A percentile compares a stretch with the other conserved stretches of the same genome.
Evolutionary conservation across 805 yeast genomes (phyloP).

Genomic region (Yarrowia bubula): DNA sequence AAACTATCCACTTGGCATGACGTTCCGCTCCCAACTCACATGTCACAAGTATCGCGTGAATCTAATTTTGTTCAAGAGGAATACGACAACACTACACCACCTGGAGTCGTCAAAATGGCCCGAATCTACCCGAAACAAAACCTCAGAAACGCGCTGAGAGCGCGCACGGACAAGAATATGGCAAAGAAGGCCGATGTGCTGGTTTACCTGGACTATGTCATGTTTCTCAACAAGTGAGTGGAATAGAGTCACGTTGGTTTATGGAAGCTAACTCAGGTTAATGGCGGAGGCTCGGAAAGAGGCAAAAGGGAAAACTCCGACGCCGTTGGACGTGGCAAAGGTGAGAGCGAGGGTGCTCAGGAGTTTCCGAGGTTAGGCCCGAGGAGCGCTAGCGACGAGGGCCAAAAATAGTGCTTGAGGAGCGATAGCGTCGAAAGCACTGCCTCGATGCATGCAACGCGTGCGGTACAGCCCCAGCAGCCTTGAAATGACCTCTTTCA

Average conservation of each 20-base stretch:
- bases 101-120: conserved; percentile 27
- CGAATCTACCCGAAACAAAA: conserved; percentile 31
- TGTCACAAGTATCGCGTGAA: neutral
- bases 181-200: conserved; percentile 30
- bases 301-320: neutral
- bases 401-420: too few species aligned
- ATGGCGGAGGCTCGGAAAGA: conserved; percentile 19
- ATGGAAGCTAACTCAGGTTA: neutral
- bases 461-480: too few species aligned
- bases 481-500: too few species aligned
- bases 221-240: conserved; percentile 32
- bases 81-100: neutral
- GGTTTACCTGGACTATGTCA: conserved; percentile 32
- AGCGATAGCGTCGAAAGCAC: too few species aligned
- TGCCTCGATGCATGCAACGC: too few species aligned
- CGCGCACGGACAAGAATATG: conserved; percentile 8
- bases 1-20: neutral
- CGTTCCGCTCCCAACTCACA: neutral
- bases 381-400: too few species aligned
- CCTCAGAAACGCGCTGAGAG: conserved; percentile 27
- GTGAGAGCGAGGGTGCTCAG: conserved; percentile 26
- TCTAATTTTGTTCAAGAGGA: neutral
- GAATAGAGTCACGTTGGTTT: neutral
- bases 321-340: conserved; percentile 16
- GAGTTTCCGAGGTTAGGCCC: conserved; percentile 28